Evolutionary conservation across 1,139 yeast genomes (phyloP).

Genomic region (Yarrowia galli): DNA sequence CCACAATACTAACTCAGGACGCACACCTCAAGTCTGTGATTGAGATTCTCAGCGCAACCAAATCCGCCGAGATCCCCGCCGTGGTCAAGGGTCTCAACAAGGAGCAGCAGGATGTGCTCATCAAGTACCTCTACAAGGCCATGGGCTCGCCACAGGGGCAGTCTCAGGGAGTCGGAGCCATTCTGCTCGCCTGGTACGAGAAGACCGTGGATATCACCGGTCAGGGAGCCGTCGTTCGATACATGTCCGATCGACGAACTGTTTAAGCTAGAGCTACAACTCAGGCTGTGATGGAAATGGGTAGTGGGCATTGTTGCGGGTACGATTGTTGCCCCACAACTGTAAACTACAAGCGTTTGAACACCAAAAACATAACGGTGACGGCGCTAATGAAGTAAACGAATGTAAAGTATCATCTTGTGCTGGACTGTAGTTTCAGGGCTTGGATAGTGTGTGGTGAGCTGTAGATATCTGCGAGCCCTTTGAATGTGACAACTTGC

Average conservation of each 20-base stretch:
- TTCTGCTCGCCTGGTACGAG: slow-evolving; percentile 89
- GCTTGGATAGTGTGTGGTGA: no score
- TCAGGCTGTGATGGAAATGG: background rate
- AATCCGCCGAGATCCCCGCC: slow-evolving; percentile 71
- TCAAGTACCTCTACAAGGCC: slow-evolving; percentile 85
- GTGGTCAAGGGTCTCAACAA: slow-evolving; percentile 65
- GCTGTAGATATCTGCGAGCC: no score
- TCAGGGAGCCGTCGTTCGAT: slow-evolving; percentile 86
- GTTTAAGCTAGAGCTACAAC: slow-evolving; percentile 53
- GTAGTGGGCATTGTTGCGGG: background rate
- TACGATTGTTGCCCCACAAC: background rate
- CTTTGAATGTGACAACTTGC: no score
- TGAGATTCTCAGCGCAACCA: slow-evolving; percentile 76
- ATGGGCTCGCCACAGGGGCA: slow-evolving; percentile 70
- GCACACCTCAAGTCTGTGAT: slow-evolving; percentile 66
- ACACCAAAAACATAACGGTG: background rate
- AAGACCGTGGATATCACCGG: slow-evolving; percentile 85
- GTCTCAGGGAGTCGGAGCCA: slow-evolving; percentile 88
- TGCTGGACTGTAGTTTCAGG: no score
- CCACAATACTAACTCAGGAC: slow-evolving; percentile 41
- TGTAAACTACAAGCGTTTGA: slow-evolving; percentile 13
- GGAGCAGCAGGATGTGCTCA: slow-evolving; percentile 77
- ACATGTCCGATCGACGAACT: slow-evolving; percentile 82
- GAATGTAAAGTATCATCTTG: slow-evolving; percentile 21
- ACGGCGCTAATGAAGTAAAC: slow-evolving; percentile 21